These are phyloP conservation scores for Coniosporium tulheliwenetii DNA, from an alignment of 2,329 filamentous ascomycete genomes.

Conservation along the genomic window DNA sequence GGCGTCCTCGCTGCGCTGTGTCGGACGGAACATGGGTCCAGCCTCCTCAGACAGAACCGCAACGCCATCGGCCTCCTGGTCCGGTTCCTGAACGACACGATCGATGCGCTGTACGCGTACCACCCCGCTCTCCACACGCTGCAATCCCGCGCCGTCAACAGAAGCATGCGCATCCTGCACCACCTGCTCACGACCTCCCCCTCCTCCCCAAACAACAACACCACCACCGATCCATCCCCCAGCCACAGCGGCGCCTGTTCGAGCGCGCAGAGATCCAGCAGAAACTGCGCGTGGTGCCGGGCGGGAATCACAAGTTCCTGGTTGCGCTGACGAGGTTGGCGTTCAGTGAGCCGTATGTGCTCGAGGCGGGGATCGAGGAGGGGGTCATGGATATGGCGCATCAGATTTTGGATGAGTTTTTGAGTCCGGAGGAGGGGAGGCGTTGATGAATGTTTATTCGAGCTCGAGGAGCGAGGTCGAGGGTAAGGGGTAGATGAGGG, in stretches of 20 bases:
- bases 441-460: constrained; percentile 31
- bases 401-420: constrained; percentile 61
- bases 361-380: constrained; percentile 62
- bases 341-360: constrained; percentile 64
- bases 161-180: constrained; percentile 44
- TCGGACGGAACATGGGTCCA: constrained; percentile 43
- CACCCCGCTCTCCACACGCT: constrained; percentile 19
- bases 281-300: constrained; percentile 54
- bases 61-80: constrained; percentile 61
- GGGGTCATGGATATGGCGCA: constrained; percentile 71
- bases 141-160: constrained; percentile 38
- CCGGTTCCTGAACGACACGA: constrained; percentile 56
- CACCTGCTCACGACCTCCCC: constrained; percentile 31
- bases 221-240: constrained; percentile 30
- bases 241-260: too few species aligned
- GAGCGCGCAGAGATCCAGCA: constrained; percentile 45
- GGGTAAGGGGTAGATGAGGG: not conserved
- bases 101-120: constrained; percentile 41
- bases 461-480: constrained; percentile 10
- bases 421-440: constrained; percentile 66
- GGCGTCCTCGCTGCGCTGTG: constrained; percentile 41
- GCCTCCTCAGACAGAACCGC: constrained; percentile 51
- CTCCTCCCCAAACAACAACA: constrained; percentile 17
- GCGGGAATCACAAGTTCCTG: constrained; percentile 68
- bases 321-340: constrained; percentile 70